These are phyloP conservation scores for Fusarium anthophilum DNA, from an alignment of 2,329 filamentous ascomycete genomes.

Conservation along the genomic window DNA sequence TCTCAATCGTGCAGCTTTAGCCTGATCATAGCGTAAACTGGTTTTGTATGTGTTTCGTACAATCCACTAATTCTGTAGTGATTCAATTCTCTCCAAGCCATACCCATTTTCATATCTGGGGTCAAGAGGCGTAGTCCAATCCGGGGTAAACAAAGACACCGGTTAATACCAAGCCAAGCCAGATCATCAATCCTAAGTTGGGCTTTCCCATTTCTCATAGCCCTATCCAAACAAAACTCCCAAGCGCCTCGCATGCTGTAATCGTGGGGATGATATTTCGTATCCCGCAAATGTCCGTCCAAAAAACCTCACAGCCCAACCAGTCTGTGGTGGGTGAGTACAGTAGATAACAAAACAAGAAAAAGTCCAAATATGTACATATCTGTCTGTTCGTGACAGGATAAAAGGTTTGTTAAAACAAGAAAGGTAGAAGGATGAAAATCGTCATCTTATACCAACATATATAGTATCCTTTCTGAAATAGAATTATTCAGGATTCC, in stretches of 20 bases:
- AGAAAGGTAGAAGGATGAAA: conserved; percentile 14
- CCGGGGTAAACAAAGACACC: conserved; percentile 25
- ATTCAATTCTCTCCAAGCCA: conserved; percentile 23
- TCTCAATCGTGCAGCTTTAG: conserved; percentile 30
- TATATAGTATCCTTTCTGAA: neutral
- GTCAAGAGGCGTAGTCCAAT: conserved; percentile 18
- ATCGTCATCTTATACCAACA: conserved; percentile 7
- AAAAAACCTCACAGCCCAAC: conserved; percentile 8
- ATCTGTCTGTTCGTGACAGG: conserved; percentile 6
- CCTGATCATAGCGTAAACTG: conserved; percentile 10
- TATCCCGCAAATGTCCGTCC: conserved; percentile 19
- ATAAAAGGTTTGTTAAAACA: conserved; percentile 32
- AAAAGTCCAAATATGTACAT: conserved; percentile 17
- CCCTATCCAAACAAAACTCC: conserved; percentile 22
- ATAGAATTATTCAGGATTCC: neutral
- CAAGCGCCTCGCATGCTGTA: conserved; percentile 35
- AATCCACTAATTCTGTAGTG: conserved; percentile 16
- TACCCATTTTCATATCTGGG: conserved; percentile 27
- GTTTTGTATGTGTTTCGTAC: conserved; percentile 6
- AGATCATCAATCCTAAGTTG: conserved; percentile 13
- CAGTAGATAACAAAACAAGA: conserved; percentile 16
- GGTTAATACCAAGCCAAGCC: conserved; percentile 25
- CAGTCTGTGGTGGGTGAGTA: neutral
- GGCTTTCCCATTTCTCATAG: conserved; percentile 8
- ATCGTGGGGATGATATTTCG: conserved; percentile 6